Base-by-base conservation (phyloP, 2,329 filamentous ascomycete genomes). In the Myotisia sp. region DNA sequence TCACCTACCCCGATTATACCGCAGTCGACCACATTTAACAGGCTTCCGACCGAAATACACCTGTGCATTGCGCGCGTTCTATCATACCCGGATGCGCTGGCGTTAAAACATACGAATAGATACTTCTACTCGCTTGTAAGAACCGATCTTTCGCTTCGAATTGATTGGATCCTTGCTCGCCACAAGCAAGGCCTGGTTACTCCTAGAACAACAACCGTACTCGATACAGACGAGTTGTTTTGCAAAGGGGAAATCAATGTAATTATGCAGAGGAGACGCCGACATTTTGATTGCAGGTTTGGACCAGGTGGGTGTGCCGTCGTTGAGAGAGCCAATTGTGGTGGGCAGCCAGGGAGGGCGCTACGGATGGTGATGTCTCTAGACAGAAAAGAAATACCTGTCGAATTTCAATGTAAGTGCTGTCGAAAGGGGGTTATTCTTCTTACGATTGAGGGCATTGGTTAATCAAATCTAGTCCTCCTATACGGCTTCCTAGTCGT, bases 11-110 rank as follows among this genome's bases (percentile, higher is more conserved):
- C n/a, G n/a, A n/a, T n/a, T n/a, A n/a, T n/a, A n/a, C n/a, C n/a
- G n/a, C n/a, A n/a, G n/a, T n/a, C n/a, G 3, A 26, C 13, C 13
- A 10, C 38, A 13, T 48, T 76, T 21, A 59, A 65, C 50, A 53
- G 56, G 10, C 59, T 82, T 2, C 78, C 78, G 2, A 62, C 71
- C 1, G 78, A 83, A 46, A 62, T 82, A n/a, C 77, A 80, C 44
- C 51, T 77, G 1, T 63, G 71, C 32, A 74, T 82, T 36, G 60
- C 70, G 20, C 50, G 62, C 7, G 60, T 70, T 35, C 70, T 82
- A 38, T 67, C 67, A 20, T 82, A 82, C 41, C 78, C 78, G 0
- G 77, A 83, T 41, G 77, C 78, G 0, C 64, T 82, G 1, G 76
- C 76, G 0, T 58, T 82, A 10, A 81, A 81, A 47, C 76, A 81